Conservation (phyloP, 2,329 filamentous ascomycete species). For the Clonostachys rhizophaga region DNA sequence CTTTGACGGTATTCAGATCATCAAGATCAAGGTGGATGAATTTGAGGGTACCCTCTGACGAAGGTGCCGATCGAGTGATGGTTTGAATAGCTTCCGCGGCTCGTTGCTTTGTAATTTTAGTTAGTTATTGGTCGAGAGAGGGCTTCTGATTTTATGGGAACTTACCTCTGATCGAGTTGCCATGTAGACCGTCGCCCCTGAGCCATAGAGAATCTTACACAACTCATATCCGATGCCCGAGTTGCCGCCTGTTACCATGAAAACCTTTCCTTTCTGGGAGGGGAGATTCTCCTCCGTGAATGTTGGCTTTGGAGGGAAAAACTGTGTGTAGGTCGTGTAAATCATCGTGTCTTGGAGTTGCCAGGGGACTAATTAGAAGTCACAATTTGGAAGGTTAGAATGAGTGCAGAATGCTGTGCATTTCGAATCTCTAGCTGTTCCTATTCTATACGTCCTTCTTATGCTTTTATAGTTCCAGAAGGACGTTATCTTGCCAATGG, state of each 20-base stretch:
- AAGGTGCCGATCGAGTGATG: too few relatives aligned
- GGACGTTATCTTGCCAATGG: background rate
- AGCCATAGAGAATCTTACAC: background rate
- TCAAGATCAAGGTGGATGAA: slow-evolving; percentile 33
- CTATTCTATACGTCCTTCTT: too few relatives aligned
- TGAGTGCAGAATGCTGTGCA: too few relatives aligned
- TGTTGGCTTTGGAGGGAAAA: background rate
- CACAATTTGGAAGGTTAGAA: too few relatives aligned
- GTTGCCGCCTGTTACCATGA: background rate
- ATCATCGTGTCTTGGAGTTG: too few relatives aligned
- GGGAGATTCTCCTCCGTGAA: background rate
- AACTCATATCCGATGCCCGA: background rate
- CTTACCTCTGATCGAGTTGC: background rate
- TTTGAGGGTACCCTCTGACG: slow-evolving; percentile 19
- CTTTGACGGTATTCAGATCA: slow-evolving; percentile 21
- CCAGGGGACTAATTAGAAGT: too few relatives aligned
- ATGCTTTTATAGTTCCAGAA: too few relatives aligned
- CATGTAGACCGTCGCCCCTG: background rate
- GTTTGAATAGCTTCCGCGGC: too few relatives aligned
- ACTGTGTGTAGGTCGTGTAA: background rate
- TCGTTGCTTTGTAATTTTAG: too few relatives aligned
- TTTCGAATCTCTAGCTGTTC: too few relatives aligned
- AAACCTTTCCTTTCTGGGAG: background rate
- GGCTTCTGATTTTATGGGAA: too few relatives aligned
- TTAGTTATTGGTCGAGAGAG: too few relatives aligned